Evolutionary conservation across 768 basidiomycete genomes (phyloP).

Genomic region (Antrodiella citrinella): DNA sequence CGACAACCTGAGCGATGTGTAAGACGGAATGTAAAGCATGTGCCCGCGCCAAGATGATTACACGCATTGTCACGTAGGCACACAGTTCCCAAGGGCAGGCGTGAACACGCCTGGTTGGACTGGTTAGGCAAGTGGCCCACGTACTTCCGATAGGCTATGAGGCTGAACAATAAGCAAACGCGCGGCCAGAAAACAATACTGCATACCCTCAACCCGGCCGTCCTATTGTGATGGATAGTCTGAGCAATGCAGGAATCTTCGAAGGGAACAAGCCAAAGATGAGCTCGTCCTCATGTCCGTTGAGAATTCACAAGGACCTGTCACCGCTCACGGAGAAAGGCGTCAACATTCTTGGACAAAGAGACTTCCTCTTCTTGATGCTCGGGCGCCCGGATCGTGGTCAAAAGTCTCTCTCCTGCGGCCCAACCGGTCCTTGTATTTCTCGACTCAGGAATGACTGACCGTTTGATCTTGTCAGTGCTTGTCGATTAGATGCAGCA

Average conservation of each 20-base stretch:
- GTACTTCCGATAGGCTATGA: not conserved
- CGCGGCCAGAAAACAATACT: not conserved
- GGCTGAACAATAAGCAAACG: not conserved
- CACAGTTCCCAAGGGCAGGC: not conserved
- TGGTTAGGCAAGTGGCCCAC: not conserved
- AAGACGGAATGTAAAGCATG: not conserved
- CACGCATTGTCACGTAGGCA: not conserved
- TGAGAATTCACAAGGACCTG: not conserved
- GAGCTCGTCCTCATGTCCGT: not conserved
- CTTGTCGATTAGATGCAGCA: no score
- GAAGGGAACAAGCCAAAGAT: not conserved
- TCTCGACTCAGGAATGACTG: no score
- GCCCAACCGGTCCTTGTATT: no score
- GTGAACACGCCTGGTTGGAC: not conserved
- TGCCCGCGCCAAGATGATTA: no score
- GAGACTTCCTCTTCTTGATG: no score
- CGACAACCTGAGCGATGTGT: not conserved
- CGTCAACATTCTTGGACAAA: no score
- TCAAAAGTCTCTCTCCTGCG: no score
- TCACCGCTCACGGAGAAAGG: not conserved
- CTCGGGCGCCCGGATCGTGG: no score
- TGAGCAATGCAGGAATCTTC: not conserved
- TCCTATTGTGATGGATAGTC: not conserved
- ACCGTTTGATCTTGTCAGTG: no score
- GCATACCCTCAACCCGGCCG: not conserved